Conservation (phyloP, 129 eudicot species). For the Gnaphalium uliginosum region DNA sequence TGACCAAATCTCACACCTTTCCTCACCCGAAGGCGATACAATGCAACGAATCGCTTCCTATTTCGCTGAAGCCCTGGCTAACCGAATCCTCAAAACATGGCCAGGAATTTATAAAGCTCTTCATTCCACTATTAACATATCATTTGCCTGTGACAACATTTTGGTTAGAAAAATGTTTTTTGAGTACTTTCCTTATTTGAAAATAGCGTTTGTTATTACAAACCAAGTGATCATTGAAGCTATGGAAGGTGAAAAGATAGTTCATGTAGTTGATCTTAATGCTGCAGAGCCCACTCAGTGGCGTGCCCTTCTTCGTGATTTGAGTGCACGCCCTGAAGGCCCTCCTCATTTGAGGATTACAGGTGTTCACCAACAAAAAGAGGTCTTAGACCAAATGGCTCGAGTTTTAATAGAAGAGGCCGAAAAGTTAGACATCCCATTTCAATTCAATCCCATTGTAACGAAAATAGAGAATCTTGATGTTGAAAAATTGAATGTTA, state of each 20-base stretch:
- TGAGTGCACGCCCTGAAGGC: conserved; percentile 97
- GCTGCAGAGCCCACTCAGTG: conserved; percentile 89
- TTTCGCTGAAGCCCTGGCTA: conserved; percentile 87
- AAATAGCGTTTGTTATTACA: conserved; percentile 74
- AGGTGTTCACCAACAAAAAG: conserved; percentile 83
- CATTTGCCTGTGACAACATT: conserved; percentile 57
- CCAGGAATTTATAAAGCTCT: conserved; percentile 87
- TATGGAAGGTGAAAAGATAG: conserved; percentile 98
- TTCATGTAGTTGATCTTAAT: conserved; percentile 80
- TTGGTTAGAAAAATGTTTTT: conserved; percentile 70
- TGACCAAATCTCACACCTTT: conserved; percentile 94
- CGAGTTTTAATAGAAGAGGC: conserved; percentile 83
- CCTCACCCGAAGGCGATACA: conserved; percentile 91
- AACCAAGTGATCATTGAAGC: conserved; percentile 93
- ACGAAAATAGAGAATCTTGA: conserved; percentile 73
- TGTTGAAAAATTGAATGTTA: conserved; percentile 71
- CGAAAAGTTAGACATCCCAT: conserved; percentile 86
- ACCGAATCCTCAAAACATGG: conserved; percentile 81
- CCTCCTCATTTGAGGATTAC: conserved; percentile 96
- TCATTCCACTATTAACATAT: conserved; percentile 55
- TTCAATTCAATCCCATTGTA: conserved; percentile 85
- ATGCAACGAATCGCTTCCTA: conserved; percentile 96
- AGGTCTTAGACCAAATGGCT: conserved; percentile 86
- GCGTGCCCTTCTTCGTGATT: conserved; percentile 82
- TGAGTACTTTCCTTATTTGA: conserved; percentile 82